phyloP scores from a whole-genome alignment of 2,329 filamentous ascomycete species.

The Pseudopyricularia cyperi region DNA sequence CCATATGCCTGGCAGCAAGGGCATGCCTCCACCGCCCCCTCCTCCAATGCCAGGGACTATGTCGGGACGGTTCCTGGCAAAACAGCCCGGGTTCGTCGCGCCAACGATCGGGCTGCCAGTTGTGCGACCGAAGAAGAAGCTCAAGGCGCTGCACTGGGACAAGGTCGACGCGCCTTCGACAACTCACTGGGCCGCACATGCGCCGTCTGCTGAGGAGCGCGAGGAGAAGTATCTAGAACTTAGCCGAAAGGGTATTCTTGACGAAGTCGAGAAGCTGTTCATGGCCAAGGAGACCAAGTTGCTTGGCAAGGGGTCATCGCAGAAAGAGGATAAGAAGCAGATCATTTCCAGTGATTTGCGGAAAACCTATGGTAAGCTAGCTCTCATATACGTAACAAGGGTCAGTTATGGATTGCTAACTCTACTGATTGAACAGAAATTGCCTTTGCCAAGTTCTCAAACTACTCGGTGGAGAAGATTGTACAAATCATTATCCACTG shows the following conservation, averaged over 20 bases:
- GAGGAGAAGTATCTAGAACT: conserved; percentile 95
- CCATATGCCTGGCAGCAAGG: conserved; percentile 24
- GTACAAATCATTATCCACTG: conserved; percentile 93
- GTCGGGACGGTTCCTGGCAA: conserved; percentile 64
- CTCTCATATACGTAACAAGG: not conserved
- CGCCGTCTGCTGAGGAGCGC: conserved; percentile 73
- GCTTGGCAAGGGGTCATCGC: conserved; percentile 56
- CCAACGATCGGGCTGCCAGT: conserved; percentile 60
- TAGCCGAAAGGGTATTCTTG: conserved; percentile 85
- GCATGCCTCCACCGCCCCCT: conserved; percentile 28
- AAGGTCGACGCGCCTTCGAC: conserved; percentile 88
- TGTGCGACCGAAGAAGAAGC: conserved; percentile 93
- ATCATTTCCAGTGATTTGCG: conserved; percentile 84
- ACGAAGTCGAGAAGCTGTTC: conserved; percentile 96
- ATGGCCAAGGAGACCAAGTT: conserved; percentile 93
- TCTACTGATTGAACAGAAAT: conserved; percentile 45
- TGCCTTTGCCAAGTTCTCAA: conserved; percentile 85
- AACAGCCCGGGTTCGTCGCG: conserved; percentile 41
- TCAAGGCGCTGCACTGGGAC: conserved; percentile 98
- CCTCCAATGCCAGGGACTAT: conserved; percentile 55
- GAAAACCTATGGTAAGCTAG: conserved; percentile 61
- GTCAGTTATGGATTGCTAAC: not conserved
- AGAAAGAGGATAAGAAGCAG: conserved; percentile 94
- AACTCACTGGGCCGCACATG: conserved; percentile 84
- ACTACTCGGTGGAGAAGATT: conserved; percentile 68